phyloP scores from a whole-genome alignment of 208 protist species.

The Herpetomonas samuelpessoai region DNA sequence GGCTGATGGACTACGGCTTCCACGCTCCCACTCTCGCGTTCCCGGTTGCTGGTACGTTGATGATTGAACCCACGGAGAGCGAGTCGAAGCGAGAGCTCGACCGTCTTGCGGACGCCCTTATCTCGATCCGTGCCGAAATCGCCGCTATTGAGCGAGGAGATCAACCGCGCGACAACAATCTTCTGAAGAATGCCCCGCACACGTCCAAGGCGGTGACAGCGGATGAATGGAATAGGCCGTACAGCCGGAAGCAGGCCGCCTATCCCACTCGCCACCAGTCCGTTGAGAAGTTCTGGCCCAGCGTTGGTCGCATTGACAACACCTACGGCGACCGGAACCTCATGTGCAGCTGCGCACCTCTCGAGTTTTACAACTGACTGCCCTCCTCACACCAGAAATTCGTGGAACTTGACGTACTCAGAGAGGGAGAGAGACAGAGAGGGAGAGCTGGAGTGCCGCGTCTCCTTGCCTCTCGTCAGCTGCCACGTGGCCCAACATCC shows the following conservation, averaged over 20 bases:
- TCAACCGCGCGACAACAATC: constrained; percentile 90
- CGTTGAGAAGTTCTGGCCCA: constrained; percentile 96
- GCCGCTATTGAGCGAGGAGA: constrained; percentile 92
- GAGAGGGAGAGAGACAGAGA: too few species aligned
- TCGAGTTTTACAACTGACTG: constrained; percentile 72
- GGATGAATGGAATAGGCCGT: constrained; percentile 92
- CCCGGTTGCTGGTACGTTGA: constrained; percentile 91
- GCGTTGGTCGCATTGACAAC: constrained; percentile 93
- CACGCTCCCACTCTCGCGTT: constrained; percentile 97
- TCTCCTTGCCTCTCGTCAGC: too few species aligned
- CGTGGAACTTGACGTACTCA: too few species aligned
- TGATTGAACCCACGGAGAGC: constrained; percentile 98
- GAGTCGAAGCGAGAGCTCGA: constrained; percentile 96
- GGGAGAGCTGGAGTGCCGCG: too few species aligned
- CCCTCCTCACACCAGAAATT: too few species aligned
- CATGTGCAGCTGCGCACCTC: constrained; percentile 85
- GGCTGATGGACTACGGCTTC: constrained; percentile 97
- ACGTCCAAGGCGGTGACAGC: constrained; percentile 78
- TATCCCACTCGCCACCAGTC: constrained; percentile 85
- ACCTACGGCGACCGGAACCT: constrained; percentile 96
- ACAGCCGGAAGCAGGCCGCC: constrained; percentile 92
- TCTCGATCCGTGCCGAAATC: constrained; percentile 96
- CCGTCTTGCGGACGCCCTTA: constrained; percentile 94
- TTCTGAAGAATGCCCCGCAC: constrained; percentile 97
- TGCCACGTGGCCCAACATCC: too few species aligned